Conservation (phyloP, 164 flowering plant species). For the Tinospora cordifolia region DNA sequence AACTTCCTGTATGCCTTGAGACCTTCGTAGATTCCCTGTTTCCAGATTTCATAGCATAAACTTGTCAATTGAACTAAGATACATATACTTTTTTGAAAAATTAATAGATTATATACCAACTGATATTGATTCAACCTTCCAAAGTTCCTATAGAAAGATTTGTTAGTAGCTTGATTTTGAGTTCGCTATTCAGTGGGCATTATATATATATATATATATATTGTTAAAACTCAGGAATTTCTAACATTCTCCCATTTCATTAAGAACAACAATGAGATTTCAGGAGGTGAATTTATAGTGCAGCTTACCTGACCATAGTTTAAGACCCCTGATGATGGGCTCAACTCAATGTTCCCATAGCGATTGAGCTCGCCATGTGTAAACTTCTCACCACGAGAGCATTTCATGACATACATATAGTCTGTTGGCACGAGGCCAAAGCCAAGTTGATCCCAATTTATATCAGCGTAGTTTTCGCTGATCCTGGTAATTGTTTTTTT, state of each 20-base stretch:
- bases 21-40: constrained; percentile 80
- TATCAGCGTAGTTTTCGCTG: constrained; percentile 27
- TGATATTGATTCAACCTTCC: no score
- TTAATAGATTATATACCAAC: no score
- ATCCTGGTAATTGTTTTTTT: no score
- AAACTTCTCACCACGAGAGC: constrained; percentile 34
- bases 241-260: no score
- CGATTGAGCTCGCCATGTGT: constrained; percentile 51
- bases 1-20: constrained; percentile 65
- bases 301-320: constrained; percentile 69
- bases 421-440: constrained; percentile 58
- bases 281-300: no score
- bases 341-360: constrained; percentile 64
- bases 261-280: no score
- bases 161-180: no score
- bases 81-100: no score
- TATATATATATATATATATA: no score
- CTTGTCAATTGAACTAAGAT: background rate
- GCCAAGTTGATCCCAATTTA: constrained; percentile 68
- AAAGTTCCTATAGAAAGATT: no score
- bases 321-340: constrained; percentile 70
- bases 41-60: background rate
- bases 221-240: no score
- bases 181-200: no score
- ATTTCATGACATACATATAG: constrained; percentile 64